Evolutionary conservation across 176 grass and related monocot species (phyloP).

Genomic region (Oryza brachyantha): DNA sequence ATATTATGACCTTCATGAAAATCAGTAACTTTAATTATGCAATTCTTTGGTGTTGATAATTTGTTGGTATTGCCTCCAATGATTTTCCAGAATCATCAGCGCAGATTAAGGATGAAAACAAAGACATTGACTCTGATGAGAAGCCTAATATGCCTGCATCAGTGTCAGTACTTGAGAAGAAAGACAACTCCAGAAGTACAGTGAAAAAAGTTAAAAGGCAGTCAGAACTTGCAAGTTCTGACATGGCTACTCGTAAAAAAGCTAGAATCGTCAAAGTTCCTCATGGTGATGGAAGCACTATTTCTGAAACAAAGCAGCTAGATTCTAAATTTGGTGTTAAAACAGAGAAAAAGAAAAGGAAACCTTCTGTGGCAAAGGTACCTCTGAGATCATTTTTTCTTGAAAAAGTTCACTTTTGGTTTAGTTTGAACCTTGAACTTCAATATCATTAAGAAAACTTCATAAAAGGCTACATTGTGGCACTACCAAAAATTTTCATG

Average conservation of each 20-base stretch:
- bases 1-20: not conserved
- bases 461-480: too few relatives aligned
- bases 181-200: slow-evolving; percentile 54
- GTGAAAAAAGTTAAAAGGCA: slow-evolving; percentile 69
- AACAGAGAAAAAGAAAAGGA: slow-evolving; percentile 75
- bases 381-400: not conserved
- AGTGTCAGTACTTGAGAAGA: slow-evolving; percentile 41
- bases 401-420: too few relatives aligned
- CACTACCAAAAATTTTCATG: too few relatives aligned
- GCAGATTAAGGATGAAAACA: slow-evolving; percentile 83
- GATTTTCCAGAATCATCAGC: slow-evolving; percentile 81
- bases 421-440: too few relatives aligned
- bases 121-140: slow-evolving; percentile 64
- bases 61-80: slow-evolving; percentile 12
- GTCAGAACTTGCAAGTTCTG: slow-evolving; percentile 46
- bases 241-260: slow-evolving; percentile 60
- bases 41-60: slow-evolving; percentile 22
- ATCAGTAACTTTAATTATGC: slow-evolving; percentile 4
- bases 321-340: slow-evolving; percentile 50
- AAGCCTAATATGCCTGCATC: slow-evolving; percentile 49
- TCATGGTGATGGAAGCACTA: slow-evolving; percentile 46
- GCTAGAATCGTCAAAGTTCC: slow-evolving; percentile 60
- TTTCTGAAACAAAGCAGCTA: slow-evolving; percentile 78
- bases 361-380: slow-evolving; percentile 67
- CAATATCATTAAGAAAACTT: too few relatives aligned